A percentile compares a stretch with the other conserved stretches of the same genome.
Conservation (phyloP, 108 stramenopile species). For the Hondaea fermentalgiana region DNA sequence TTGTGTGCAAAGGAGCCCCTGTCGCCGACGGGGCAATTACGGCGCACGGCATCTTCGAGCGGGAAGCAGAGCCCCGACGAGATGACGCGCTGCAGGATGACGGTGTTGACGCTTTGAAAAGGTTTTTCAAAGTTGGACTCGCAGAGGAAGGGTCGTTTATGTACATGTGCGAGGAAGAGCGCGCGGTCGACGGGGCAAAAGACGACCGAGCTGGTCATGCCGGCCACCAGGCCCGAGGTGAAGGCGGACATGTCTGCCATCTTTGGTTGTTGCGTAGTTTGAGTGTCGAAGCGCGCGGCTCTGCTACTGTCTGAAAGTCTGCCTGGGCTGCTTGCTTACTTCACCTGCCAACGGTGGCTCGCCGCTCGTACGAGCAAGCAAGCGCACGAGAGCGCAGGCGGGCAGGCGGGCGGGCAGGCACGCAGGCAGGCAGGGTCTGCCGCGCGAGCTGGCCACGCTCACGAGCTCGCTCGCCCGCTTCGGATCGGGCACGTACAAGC, state of each 20-base stretch:
- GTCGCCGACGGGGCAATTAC: background rate
- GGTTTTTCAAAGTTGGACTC: background rate
- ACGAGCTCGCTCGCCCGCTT: too few relatives aligned
- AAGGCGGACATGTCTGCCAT: background rate
- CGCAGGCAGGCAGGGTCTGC: too few relatives aligned
- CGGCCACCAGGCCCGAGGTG: conserved; percentile 6
- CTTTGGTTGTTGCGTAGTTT: too few relatives aligned
- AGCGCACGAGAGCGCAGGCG: too few relatives aligned
- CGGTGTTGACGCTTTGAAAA: background rate
- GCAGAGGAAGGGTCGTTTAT: background rate
- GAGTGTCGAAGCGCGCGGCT: too few relatives aligned
- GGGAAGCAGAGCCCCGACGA: conserved; percentile 8
- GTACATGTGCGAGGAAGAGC: conserved; percentile 5
- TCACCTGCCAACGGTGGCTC: too few relatives aligned
- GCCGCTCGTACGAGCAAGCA: too few relatives aligned
- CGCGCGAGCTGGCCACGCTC: too few relatives aligned
- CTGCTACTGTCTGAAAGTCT: too few relatives aligned
- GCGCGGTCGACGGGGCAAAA: background rate
- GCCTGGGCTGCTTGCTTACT: too few relatives aligned
- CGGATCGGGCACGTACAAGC: too few relatives aligned
- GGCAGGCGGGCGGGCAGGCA: too few relatives aligned
- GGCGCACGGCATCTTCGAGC: background rate
- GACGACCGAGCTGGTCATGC: background rate
- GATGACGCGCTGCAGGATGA: background rate
- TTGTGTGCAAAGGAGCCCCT: background rate